Evolutionary conservation across 306 rosid genomes (phyloP).

Genomic region (Crataegus laevigata): DNA sequence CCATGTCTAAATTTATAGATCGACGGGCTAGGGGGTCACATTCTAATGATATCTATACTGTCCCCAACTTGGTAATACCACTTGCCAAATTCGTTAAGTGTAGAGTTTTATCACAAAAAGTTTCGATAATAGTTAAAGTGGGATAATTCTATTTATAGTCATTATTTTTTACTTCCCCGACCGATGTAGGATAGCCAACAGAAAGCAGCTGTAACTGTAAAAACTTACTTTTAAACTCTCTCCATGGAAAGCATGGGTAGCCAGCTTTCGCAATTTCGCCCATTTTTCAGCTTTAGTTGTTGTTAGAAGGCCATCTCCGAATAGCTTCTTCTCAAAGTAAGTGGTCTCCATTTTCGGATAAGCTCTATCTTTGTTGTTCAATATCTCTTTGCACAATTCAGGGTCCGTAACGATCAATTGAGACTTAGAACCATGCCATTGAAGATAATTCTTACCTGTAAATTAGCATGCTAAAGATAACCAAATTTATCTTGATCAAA

Average conservation of each 20-base stretch:
- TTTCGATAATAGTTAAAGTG: rapidly evolving
- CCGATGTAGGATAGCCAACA: no score
- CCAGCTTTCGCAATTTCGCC: neutral
- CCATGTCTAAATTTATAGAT: no score
- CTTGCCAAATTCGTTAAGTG: rapidly evolving
- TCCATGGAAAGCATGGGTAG: neutral
- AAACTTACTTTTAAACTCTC: neutral
- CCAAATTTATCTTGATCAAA: neutral
- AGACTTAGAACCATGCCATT: neutral
- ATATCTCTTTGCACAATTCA: neutral
- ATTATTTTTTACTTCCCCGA: no score
- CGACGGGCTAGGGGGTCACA: rapidly evolving
- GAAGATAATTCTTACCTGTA: neutral
- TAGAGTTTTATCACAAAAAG: no score
- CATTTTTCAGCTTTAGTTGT: neutral
- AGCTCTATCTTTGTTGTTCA: neutral
- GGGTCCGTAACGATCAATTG: neutral
- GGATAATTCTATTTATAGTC: no score
- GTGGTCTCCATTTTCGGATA: neutral
- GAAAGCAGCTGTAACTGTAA: no score
- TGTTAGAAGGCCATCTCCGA: neutral
- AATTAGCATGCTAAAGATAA: neutral
- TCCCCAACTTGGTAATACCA: no score
- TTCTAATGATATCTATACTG: no score
- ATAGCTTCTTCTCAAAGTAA: neutral